Evolutionary conservation across 2,329 filamentous ascomycete genomes (phyloP), one percentile per base, ranked within the genome.

Genomic region (Madurella mycetomatis): DNA sequence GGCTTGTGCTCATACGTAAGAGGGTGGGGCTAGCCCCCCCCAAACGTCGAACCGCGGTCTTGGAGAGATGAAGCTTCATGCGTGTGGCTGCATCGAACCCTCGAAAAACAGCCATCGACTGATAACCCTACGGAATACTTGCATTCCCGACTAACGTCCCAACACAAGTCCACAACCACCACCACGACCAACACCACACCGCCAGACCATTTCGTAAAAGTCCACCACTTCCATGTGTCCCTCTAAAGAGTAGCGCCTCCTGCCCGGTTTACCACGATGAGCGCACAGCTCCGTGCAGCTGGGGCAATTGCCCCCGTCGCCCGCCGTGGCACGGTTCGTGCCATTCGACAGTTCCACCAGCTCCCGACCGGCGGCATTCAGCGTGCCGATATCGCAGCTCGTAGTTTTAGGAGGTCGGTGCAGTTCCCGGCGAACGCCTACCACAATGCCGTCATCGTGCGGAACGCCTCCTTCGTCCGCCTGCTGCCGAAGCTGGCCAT

Each of bases 361-460:
- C 76, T 85, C 55, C 81, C 85, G 34, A 83, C 84, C 13, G 85
- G 86, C 52, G 87, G 87, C 25, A 79, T 91, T 37, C 77, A 90
- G 56, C 79, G 84, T 63, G 78, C 84, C 61, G 82, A 89, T 72
- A 78, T 80, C 58, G 76, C 81, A 63, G 76, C 84, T 63, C 80
- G 84, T 65, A 74, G 80, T 67, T 76, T 82, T 66, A 74, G 81
- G 69, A 77, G 80, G 52, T 82, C 86, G 58, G 79, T 85, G 70
- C 94, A 88, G 86, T 86, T 89, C n/a, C 77, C 85, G 12, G 88
- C 87, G 48, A 94, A 90, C 66, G 81, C 86, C 18, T 90, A 96
- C 63, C 92, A 96, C 72, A 95, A 96, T 76, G 80, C 81, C 39
- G 83, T 86, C 45, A 75, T 77, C 46, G 77, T 79, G 9, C 79